Percentiles rank a stretch among this genome's conserved stretches.
phyloP scores from a whole-genome alignment of 2,329 filamentous ascomycete species.

The Trichoderma cornu-damae region DNA sequence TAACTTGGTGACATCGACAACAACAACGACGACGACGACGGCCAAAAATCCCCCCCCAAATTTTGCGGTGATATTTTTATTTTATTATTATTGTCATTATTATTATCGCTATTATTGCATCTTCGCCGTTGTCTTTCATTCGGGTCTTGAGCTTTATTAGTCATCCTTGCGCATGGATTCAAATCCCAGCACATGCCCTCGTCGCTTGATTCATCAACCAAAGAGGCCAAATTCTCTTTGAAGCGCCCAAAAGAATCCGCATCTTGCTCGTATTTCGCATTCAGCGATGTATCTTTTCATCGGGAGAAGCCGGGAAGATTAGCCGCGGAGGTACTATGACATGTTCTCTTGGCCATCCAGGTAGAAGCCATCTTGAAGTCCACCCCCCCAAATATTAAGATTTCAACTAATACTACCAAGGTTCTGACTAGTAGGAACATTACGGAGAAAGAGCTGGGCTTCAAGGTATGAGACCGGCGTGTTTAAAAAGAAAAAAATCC shows the following conservation, averaged over 20 bases:
- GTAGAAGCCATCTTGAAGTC: not conserved
- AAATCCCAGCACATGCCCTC: too few species aligned
- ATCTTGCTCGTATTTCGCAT: not conserved
- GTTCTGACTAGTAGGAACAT: not conserved
- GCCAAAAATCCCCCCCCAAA: too few species aligned
- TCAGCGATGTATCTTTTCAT: not conserved
- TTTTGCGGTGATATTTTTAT: too few species aligned
- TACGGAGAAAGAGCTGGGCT: not conserved
- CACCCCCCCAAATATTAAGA: not conserved
- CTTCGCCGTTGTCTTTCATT: too few species aligned
- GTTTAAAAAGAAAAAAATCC: not conserved
- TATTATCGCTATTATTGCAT: too few species aligned
- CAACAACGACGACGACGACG: too few species aligned
- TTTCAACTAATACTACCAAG: not conserved
- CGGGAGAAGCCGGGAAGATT: not conserved
- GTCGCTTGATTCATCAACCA: not conserved
- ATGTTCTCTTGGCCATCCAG: not conserved
- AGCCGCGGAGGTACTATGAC: not conserved
- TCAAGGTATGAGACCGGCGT: not conserved
- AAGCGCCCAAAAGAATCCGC: not conserved
- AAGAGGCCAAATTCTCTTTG: conserved; percentile 8
- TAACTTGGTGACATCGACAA: too few species aligned
- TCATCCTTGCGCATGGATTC: too few species aligned
- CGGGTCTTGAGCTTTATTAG: too few species aligned
- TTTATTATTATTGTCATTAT: too few species aligned